Evolutionary conservation across 2,329 filamentous ascomycete species (phyloP).

Genomic region (Alternaria panax): DNA sequence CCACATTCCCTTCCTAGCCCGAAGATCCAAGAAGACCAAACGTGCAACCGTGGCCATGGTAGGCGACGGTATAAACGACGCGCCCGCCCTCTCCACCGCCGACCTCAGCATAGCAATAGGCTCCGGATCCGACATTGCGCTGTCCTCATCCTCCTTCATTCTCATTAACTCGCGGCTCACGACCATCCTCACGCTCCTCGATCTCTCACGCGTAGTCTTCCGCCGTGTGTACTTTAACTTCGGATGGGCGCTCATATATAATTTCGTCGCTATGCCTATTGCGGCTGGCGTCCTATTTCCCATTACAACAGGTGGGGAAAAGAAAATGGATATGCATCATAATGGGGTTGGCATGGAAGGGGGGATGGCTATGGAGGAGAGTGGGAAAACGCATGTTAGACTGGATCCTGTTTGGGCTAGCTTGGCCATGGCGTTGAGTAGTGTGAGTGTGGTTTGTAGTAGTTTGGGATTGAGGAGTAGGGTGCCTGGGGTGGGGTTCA

Average conservation of each 20-base stretch:
- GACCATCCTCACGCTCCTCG: constrained; percentile 75
- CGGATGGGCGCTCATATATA: constrained; percentile 84
- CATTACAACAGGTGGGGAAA: constrained; percentile 54
- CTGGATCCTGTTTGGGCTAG: constrained; percentile 86
- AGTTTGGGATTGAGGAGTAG: constrained; percentile 72
- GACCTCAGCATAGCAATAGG: constrained; percentile 86
- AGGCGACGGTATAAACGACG: constrained; percentile 87
- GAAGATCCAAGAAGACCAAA: constrained; percentile 7
- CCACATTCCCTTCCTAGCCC: constrained; percentile 23
- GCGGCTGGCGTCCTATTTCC: constrained; percentile 82
- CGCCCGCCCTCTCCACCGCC: constrained; percentile 78
- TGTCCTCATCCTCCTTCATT: constrained; percentile 82
- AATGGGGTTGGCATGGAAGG: constrained; percentile 41
- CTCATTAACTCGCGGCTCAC: constrained; percentile 74
- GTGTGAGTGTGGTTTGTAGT: constrained; percentile 85
- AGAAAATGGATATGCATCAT: constrained; percentile 55
- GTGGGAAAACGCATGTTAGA: constrained; percentile 62
- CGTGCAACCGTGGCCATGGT: constrained; percentile 78
- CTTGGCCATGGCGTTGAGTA: constrained; percentile 91
- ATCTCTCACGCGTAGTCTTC: constrained; percentile 76
- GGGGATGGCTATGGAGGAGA: constrained; percentile 48
- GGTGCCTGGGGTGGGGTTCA: constrained; percentile 56
- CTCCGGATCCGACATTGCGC: constrained; percentile 81
- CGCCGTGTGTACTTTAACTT: constrained; percentile 84
- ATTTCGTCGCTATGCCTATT: constrained; percentile 77